Base-by-base conservation (phyloP, 371 early-diverging fungal species). In the Lichtheimia corymbifera region DNA sequence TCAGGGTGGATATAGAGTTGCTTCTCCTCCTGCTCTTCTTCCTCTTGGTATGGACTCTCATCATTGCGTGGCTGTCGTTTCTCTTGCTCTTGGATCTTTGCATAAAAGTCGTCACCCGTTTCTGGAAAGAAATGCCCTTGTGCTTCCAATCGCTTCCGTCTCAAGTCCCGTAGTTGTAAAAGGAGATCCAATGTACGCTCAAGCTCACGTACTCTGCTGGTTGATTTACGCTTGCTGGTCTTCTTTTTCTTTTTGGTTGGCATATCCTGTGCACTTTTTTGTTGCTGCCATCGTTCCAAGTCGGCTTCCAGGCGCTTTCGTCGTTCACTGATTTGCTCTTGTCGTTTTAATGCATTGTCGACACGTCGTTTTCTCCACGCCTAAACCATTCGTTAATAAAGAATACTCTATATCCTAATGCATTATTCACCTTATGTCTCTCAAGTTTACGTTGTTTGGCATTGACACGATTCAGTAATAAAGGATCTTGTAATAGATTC, bases 81-180 rank as follows among this genome's bases (percentile, higher is more conserved):
- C 43, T 61, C 69, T 57, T 77, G 50, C 61, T 68, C 65, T 25
- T 74, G 68, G 28, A 82, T 62, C 35, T 72, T 63, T n/a, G 77
- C 63, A 35, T 70, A 82, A 47, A 79, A 82, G 15, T 70, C 70
- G 44, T 79, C 67, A 4, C 77, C 83, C 52, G 75, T 72, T 11
- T 79, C 83, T 1, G 79, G 71, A 58, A 80, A 83, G 63, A 79
- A 83, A 58, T 79, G 83, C 2, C 81, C 82, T 67, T 75, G 63
- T 6, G 62, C 56, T 57, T 72, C 67, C 15, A 75, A 45, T 58
- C 67, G 54, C 58, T 72, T 66, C 15, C 72, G 55, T 22, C 76
- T 65, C 12, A 75, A 27, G 20, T 69, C 61, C 14, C 76, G 64
- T n/a, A 74, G 53, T 43, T 69, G 54, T 42, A 45, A 57, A 4